A percentile compares a stretch with the other conserved stretches of the same genome.
Evolutionary conservation across 495 filamentous ascomycete genomes (phyloP).

Genomic region (Trichoderma gamsii): DNA sequence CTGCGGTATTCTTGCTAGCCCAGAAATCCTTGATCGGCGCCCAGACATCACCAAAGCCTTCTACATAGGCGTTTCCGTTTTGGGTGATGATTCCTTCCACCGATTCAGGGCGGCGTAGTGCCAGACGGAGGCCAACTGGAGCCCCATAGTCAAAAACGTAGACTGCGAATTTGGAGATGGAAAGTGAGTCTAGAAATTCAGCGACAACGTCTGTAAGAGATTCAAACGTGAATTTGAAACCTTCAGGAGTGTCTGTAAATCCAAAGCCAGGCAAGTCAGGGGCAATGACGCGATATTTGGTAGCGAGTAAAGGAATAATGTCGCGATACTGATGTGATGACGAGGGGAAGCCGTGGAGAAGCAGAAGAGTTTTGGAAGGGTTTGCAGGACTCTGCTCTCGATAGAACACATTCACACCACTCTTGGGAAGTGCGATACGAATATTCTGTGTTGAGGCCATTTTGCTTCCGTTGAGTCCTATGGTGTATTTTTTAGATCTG

Average conservation of each 20-base stretch:
- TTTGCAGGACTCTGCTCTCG: slow-evolving; percentile 36
- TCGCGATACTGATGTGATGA: slow-evolving; percentile 58
- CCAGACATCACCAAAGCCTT: slow-evolving; percentile 51
- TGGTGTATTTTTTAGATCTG: background rate
- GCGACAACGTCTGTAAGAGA: slow-evolving; percentile 42
- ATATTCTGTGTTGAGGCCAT: background rate
- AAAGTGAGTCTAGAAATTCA: slow-evolving; percentile 42
- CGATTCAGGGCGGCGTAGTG: slow-evolving; percentile 41
- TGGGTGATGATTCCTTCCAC: slow-evolving; percentile 53
- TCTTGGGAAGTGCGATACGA: background rate
- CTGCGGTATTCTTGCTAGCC: slow-evolving; percentile 32
- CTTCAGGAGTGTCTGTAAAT: slow-evolving; percentile 44
- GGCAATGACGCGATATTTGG: slow-evolving; percentile 48
- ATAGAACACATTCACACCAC: slow-evolving; percentile 53
- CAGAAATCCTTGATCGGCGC: slow-evolving; percentile 43
- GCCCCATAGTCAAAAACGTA: slow-evolving; percentile 68
- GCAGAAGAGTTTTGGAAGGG: slow-evolving; percentile 44
- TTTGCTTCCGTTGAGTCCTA: background rate
- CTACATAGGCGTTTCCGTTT: slow-evolving; percentile 60
- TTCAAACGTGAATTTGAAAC: slow-evolving; percentile 45
- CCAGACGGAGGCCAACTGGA: slow-evolving; percentile 49
- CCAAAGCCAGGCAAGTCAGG: slow-evolving; percentile 60
- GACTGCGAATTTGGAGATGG: slow-evolving; percentile 43
- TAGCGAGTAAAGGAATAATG: slow-evolving; percentile 53
- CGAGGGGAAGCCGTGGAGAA: slow-evolving; percentile 59